A percentile compares a stretch with the other conserved stretches of the same genome.
Conservation (phyloP, 805 yeast species). For the Myxozyma lipomycoides region DNA sequence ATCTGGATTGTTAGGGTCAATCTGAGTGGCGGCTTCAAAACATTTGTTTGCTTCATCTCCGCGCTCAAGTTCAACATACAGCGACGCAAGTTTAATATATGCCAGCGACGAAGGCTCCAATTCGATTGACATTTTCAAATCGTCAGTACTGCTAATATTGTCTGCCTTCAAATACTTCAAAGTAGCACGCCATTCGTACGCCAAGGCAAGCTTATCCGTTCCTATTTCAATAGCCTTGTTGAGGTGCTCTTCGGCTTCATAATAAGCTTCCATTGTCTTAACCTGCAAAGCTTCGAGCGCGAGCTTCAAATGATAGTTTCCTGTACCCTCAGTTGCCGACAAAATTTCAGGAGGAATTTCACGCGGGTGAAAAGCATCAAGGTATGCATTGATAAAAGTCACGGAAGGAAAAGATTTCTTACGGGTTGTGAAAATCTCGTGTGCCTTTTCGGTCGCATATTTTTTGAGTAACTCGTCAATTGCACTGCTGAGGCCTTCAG, state of each 20-base stretch:
- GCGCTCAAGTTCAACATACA: constrained; percentile 74
- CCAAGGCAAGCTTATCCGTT: constrained; percentile 52
- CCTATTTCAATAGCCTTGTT: constrained; percentile 33
- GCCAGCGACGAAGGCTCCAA: constrained; percentile 70
- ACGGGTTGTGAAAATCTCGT: constrained; percentile 51
- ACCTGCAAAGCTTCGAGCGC: constrained; percentile 33
- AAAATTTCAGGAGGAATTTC: constrained; percentile 46
- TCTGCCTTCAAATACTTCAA: constrained; percentile 78
- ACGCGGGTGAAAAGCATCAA: constrained; percentile 72
- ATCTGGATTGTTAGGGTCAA: constrained; percentile 72
- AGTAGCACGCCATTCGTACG: constrained; percentile 79
- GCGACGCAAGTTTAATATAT: constrained; percentile 74
- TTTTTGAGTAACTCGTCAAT: constrained; percentile 83
- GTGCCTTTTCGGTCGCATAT: constrained; percentile 70
- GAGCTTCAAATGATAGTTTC: constrained; percentile 45
- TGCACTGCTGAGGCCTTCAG: constrained; percentile 69
- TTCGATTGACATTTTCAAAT: constrained; percentile 60
- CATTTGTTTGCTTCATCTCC: constrained; percentile 56
- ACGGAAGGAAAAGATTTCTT: constrained; percentile 69
- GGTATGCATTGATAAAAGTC: constrained; percentile 78
- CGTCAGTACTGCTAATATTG: constrained; percentile 57
- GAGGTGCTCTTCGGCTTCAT: constrained; percentile 53
- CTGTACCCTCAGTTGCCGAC: constrained; percentile 53
- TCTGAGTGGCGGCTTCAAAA: constrained; percentile 65
- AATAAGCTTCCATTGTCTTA: constrained; percentile 57